phyloP scores from a whole-genome alignment of 441 rosid genomes.

The Pelargonium cotyledonis region DNA sequence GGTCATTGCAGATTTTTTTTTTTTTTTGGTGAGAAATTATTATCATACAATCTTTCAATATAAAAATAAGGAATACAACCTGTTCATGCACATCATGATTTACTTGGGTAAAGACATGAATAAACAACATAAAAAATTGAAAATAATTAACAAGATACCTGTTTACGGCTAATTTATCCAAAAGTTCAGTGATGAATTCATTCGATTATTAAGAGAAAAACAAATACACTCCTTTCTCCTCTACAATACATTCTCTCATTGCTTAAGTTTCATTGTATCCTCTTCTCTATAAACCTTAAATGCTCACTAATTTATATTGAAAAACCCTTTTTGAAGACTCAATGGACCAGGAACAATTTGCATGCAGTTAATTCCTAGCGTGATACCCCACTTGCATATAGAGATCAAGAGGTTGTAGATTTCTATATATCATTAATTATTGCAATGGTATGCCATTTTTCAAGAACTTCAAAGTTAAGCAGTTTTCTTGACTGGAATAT shows the following conservation, averaged over 20 bases:
- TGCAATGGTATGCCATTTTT: background rate
- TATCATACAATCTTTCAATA: background rate
- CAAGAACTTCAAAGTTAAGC: background rate
- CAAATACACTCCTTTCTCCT: background rate
- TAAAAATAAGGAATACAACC: background rate
- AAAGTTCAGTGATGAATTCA: background rate
- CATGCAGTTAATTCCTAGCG: background rate
- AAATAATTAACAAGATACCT: background rate
- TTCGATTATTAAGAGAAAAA: background rate
- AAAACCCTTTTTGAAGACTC: background rate
- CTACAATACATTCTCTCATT: background rate
- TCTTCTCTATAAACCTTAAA: background rate
- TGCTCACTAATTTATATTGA: background rate
- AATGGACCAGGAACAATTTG: background rate
- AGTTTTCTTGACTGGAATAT: background rate
- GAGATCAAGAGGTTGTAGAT: too few relatives aligned
- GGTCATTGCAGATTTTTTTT: background rate
- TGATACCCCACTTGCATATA: too few relatives aligned
- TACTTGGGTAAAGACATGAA: background rate
- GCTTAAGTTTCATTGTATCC: too few relatives aligned
- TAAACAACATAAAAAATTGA: background rate
- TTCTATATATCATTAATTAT: too few relatives aligned
- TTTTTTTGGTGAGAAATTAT: background rate
- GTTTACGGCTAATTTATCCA: background rate
- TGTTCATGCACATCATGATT: background rate